These are phyloP conservation scores for Hypoxylon fragiforme DNA, from an alignment of 495 filamentous ascomycete genomes.

Conservation along the genomic window DNA sequence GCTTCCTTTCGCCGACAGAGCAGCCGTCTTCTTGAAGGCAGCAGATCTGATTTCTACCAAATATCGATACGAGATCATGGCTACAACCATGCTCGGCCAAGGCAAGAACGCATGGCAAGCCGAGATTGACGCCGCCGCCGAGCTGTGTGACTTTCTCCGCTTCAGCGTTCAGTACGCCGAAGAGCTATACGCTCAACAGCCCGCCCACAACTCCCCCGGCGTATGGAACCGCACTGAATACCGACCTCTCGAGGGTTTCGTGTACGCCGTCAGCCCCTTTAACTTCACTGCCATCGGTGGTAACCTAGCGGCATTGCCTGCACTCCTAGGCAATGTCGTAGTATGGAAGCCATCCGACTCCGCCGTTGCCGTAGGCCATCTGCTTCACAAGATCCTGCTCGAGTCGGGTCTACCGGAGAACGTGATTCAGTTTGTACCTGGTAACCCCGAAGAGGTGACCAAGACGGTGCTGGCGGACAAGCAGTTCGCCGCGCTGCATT, in stretches of 20 bases:
- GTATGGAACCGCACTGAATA: slow-evolving; percentile 86
- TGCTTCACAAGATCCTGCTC: slow-evolving; percentile 83
- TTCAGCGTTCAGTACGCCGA: slow-evolving; percentile 90
- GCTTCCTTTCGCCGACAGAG: slow-evolving; percentile 82
- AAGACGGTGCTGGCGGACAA: slow-evolving; percentile 66
- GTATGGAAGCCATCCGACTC: slow-evolving; percentile 87
- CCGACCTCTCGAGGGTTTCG: slow-evolving; percentile 82
- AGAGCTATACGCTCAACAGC: slow-evolving; percentile 84
- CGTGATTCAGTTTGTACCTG: slow-evolving; percentile 83
- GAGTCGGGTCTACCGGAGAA: slow-evolving; percentile 79
- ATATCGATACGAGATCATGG: slow-evolving; percentile 92
- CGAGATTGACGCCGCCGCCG: slow-evolving; percentile 92
- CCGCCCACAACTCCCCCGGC: slow-evolving; percentile 71
- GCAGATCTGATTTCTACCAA: slow-evolving; percentile 86
- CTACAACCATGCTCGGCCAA: slow-evolving; percentile 89
- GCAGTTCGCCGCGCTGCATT: slow-evolving; percentile 77
- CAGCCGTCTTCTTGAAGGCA: slow-evolving; percentile 92
- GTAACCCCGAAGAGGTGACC: slow-evolving; percentile 75
- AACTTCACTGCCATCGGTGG: slow-evolving; percentile 89
- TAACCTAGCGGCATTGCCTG: slow-evolving; percentile 72
- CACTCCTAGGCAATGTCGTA: slow-evolving; percentile 83
- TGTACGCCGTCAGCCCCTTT: slow-evolving; percentile 85
- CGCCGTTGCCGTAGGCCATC: slow-evolving; percentile 71
- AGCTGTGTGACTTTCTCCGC: slow-evolving; percentile 86
- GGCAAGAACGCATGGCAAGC: slow-evolving; percentile 97